phyloP scores from a whole-genome alignment of 78 protist genomes.

The Chrysochromulina parva region DNA sequence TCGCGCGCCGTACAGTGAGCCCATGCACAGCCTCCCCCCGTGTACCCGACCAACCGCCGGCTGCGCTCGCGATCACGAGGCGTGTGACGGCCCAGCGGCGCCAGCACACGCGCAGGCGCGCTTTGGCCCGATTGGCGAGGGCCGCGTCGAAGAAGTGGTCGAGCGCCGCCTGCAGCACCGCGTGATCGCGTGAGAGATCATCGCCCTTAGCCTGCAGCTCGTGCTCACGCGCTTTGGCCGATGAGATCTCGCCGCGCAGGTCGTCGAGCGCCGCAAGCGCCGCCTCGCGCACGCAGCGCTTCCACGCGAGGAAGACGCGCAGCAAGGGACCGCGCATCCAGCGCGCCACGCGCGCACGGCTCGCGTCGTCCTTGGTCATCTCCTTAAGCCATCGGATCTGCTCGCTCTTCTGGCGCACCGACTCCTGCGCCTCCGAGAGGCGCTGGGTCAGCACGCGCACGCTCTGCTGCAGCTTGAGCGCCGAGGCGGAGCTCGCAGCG shows the following conservation, averaged over 20 bases:
- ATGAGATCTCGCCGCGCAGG: neutral
- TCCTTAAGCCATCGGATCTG: constrained; percentile 11
- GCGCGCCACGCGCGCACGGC: neutral
- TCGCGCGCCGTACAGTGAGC: too few species aligned
- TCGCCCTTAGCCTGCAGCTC: neutral
- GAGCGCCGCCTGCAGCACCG: neutral
- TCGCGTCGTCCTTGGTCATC: neutral
- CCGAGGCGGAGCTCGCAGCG: too few species aligned
- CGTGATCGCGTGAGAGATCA: neutral
- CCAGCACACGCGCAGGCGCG: too few species aligned
- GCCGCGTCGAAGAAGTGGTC: too few species aligned
- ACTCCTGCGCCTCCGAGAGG: neutral
- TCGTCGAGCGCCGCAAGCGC: neutral
- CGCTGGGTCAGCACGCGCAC: neutral
- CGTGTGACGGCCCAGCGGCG: too few species aligned
- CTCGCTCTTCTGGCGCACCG: constrained; percentile 8
- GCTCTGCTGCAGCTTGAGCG: neutral
- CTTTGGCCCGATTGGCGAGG: too few species aligned
- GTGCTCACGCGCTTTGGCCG: neutral
- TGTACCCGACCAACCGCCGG: too few species aligned
- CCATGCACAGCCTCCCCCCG: too few species aligned
- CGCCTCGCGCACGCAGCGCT: neutral
- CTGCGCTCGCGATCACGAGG: too few species aligned
- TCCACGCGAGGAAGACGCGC: constrained; percentile 3
- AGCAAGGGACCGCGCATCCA: neutral